Evolutionary conservation across 2,329 filamentous ascomycete genomes (phyloP).

Genomic region (Trichoderma koningiopsis): DNA sequence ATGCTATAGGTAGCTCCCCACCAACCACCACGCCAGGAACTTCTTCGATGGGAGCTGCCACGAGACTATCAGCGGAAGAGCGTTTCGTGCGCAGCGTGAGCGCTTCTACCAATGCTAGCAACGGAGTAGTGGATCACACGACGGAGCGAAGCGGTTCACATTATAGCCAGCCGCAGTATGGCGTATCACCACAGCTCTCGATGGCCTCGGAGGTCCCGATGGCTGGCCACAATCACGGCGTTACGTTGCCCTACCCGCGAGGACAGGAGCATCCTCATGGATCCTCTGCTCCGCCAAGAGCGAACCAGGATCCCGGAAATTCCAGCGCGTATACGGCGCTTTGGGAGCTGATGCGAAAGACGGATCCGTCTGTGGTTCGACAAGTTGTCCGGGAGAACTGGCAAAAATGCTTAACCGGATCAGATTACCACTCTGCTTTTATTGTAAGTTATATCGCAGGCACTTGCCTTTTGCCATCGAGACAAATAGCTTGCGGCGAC

Average conservation of each 20-base stretch:
- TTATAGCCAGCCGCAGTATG: background rate
- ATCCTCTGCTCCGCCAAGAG: background rate
- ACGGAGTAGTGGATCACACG: background rate
- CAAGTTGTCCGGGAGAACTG: slow-evolving; percentile 54
- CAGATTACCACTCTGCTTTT: slow-evolving; percentile 56
- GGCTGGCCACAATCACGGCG: background rate
- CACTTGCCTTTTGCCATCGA: background rate
- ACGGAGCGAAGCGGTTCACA: background rate
- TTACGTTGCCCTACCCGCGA: background rate
- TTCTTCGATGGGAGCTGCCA: background rate
- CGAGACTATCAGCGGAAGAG: background rate
- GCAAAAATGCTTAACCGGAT: slow-evolving; percentile 53
- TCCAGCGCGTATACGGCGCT: slow-evolving; percentile 33
- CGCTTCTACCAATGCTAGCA: background rate
- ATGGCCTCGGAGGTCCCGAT: background rate
- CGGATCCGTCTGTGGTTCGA: slow-evolving; percentile 49
- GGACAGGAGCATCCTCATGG: background rate
- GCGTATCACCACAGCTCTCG: background rate
- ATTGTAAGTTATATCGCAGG: slow-evolving; percentile 46
- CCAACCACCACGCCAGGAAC: background rate
- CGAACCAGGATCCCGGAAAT: background rate
- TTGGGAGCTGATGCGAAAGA: slow-evolving; percentile 40
- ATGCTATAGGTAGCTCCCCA: background rate
- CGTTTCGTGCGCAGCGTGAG: background rate
- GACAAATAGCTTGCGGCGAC: background rate